A percentile compares a stretch with the other conserved stretches of the same genome.
phyloP scores from a whole-genome alignment of 257 asterid genomes.

The Penstemon davidsonii region DNA sequence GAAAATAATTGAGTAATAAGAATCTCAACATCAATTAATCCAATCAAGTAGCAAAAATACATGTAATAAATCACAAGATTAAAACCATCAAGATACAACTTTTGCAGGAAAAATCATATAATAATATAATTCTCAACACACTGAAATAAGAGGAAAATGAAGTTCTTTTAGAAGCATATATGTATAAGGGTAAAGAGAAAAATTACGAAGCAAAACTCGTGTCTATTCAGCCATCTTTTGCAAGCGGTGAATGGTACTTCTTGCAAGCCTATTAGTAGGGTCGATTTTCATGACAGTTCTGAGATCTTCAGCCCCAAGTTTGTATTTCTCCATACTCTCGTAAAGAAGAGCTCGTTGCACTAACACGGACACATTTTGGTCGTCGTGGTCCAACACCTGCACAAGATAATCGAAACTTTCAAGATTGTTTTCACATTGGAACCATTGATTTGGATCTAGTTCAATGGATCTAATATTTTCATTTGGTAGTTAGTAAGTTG shows the following conservation, averaged over 20 bases:
- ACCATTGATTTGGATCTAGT: neutral
- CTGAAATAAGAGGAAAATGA: neutral
- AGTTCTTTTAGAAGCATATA: neutral
- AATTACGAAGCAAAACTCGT: neutral
- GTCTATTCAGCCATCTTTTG: conserved; percentile 75
- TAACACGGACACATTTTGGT: conserved; percentile 54
- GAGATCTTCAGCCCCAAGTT: conserved; percentile 96
- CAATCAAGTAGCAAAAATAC: no score
- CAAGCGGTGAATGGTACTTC: conserved; percentile 90
- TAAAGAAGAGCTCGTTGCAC: conserved; percentile 96
- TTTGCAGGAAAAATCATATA: neutral
- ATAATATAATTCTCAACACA: conserved; percentile 10
- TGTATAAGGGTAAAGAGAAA: neutral
- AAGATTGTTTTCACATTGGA: conserved; percentile 11
- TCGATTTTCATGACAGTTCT: conserved; percentile 92
- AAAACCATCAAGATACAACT: neutral
- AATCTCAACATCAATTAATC: no score
- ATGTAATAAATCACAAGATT: neutral
- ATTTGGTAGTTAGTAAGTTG: no score
- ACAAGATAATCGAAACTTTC: conserved; percentile 28
- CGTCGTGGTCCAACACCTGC: conserved; percentile 75
- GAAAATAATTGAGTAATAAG: no score
- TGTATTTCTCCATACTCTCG: conserved; percentile 97
- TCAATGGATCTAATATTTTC: no score
- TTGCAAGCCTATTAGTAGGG: conserved; percentile 82